A percentile compares a stretch with the other conserved stretches of the same genome.
phyloP scores from a whole-genome alignment of 129 eudicot species.

The Arctium minus region DNA sequence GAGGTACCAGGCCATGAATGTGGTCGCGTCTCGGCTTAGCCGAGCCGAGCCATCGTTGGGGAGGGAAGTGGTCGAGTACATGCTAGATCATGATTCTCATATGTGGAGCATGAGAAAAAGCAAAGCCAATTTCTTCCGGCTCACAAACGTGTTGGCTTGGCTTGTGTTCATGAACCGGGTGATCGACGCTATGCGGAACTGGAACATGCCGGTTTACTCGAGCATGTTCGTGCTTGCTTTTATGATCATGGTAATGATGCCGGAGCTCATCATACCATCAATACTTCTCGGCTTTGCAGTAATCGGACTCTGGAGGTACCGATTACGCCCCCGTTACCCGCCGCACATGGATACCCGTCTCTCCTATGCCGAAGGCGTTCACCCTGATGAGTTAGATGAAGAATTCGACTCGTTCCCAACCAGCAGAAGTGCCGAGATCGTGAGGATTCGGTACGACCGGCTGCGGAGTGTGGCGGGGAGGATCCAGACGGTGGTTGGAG shows the following conservation, averaged over 20 bases:
- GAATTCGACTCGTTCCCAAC: slow-evolving; percentile 90
- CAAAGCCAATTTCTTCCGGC: slow-evolving; percentile 86
- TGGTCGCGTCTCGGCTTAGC: slow-evolving; percentile 65
- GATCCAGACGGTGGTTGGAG: slow-evolving; percentile 85
- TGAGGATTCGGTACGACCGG: slow-evolving; percentile 79
- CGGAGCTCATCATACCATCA: slow-evolving; percentile 75
- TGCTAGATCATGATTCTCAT: slow-evolving; percentile 92
- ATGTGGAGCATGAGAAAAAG: slow-evolving; percentile 99
- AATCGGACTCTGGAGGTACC: slow-evolving; percentile 71
- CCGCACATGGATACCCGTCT: slow-evolving; percentile 91
- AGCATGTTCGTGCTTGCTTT: slow-evolving; percentile 44
- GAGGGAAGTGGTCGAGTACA: slow-evolving; percentile 90
- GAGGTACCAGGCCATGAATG: slow-evolving; percentile 89
- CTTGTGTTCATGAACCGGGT: slow-evolving; percentile 44
- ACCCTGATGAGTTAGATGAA: slow-evolving; percentile 82
- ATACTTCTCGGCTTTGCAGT: slow-evolving; percentile 44
- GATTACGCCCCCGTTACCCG: slow-evolving; percentile 64
- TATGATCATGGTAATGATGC: slow-evolving; percentile 51
- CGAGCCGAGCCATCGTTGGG: slow-evolving; percentile 91
- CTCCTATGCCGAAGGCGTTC: slow-evolving; percentile 59
- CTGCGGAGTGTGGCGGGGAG: slow-evolving; percentile 88
- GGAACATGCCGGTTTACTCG: slow-evolving; percentile 78
- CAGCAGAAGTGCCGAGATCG: slow-evolving; percentile 62
- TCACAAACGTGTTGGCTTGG: slow-evolving; percentile 61
- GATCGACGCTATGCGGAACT: slow-evolving; percentile 52